Conservation (phyloP, 2,329 filamentous ascomycete species). For the Alternaria gansuensis region DNA sequence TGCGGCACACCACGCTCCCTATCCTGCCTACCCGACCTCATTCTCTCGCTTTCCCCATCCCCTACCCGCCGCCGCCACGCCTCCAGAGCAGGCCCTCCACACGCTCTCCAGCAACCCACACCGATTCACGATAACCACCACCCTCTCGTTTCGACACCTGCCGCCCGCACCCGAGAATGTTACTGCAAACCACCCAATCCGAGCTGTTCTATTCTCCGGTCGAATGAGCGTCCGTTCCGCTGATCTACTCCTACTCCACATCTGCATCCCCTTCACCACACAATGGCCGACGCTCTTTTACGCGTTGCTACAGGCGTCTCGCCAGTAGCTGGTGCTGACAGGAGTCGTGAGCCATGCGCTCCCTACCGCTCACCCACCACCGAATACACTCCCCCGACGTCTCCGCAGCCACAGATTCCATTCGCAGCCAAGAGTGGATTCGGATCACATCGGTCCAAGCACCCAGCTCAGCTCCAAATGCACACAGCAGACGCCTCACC, state of each 20-base stretch:
- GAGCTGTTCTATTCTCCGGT: conserved; percentile 32
- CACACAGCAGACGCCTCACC: conserved; percentile 35
- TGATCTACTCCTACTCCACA: conserved; percentile 15
- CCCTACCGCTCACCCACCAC: conserved; percentile 36
- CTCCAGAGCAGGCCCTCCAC: conserved; percentile 6
- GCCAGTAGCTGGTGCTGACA: conserved; percentile 18
- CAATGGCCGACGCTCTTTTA: conserved; percentile 43
- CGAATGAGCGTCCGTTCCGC: conserved; percentile 41
- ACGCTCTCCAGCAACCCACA: neutral
- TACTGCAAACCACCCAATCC: conserved; percentile 32
- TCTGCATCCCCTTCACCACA: conserved; percentile 25
- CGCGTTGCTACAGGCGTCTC: conserved; percentile 28
- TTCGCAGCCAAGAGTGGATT: conserved; percentile 35
- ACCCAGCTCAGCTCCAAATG: conserved; percentile 45
- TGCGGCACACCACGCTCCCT: conserved; percentile 23
- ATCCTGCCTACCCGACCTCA: conserved; percentile 14
- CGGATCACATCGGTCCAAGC: conserved; percentile 33
- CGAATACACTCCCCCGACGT: conserved; percentile 50
- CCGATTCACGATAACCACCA: neutral
- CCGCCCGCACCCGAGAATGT: conserved; percentile 38
- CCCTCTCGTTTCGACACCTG: neutral
- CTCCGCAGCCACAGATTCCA: conserved; percentile 36
- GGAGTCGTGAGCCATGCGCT: conserved; percentile 29
- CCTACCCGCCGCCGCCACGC: conserved; percentile 3
- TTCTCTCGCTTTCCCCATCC: conserved; percentile 18